Percentiles rank a stretch among this genome's conserved stretches.
Evolutionary conservation across 1,284 basidiomycete genomes (phyloP).

Genomic region (Gastroboletus turbinatus): DNA sequence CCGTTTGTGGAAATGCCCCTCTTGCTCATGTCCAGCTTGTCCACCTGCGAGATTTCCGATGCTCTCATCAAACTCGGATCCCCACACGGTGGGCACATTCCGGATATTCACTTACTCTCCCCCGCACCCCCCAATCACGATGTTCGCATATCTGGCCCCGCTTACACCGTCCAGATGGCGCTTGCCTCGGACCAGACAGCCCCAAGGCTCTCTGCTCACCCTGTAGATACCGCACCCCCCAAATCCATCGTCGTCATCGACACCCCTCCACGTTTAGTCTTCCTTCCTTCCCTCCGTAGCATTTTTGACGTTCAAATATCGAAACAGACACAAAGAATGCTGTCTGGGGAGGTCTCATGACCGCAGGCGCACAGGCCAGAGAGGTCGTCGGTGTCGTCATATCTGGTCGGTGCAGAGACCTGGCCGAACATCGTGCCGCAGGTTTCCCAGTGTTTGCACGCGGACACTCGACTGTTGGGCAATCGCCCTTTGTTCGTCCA

Average conservation of each 20-base stretch:
- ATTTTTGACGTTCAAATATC: slow-evolving; percentile 4
- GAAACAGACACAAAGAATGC: slow-evolving; percentile 73
- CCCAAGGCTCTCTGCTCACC: slow-evolving; percentile 73
- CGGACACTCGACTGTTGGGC: slow-evolving; percentile 84
- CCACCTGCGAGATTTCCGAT: slow-evolving; percentile 87
- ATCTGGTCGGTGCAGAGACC: slow-evolving; percentile 81
- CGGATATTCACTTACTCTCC: slow-evolving; percentile 71
- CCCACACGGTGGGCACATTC: slow-evolving; percentile 77
- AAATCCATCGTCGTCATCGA: slow-evolving; percentile 77
- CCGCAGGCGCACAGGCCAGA: slow-evolving; percentile 73
- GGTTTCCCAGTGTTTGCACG: slow-evolving; percentile 79
- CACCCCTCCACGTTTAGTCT: slow-evolving; percentile 65
- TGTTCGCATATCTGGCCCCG: slow-evolving; percentile 66
- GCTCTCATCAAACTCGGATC: slow-evolving; percentile 84
- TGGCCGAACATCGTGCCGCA: slow-evolving; percentile 70
- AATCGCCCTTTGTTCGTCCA: slow-evolving; percentile 84
- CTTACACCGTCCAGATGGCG: slow-evolving; percentile 92
- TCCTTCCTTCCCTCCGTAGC: slow-evolving; percentile 6
- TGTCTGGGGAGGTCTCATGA: slow-evolving; percentile 92
- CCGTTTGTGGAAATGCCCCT: slow-evolving; percentile 9
- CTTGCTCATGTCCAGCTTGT: slow-evolving; percentile 49
- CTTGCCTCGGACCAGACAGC: slow-evolving; percentile 56
- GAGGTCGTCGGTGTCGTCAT: slow-evolving; percentile 76
- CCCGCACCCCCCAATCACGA: slow-evolving; percentile 35
- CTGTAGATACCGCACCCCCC: slow-evolving; percentile 77